A percentile compares a stretch with the other conserved stretches of the same genome.
Conservation (phyloP, 164 flowering plant genomes). For the Magnolia kwangsiensis region DNA sequence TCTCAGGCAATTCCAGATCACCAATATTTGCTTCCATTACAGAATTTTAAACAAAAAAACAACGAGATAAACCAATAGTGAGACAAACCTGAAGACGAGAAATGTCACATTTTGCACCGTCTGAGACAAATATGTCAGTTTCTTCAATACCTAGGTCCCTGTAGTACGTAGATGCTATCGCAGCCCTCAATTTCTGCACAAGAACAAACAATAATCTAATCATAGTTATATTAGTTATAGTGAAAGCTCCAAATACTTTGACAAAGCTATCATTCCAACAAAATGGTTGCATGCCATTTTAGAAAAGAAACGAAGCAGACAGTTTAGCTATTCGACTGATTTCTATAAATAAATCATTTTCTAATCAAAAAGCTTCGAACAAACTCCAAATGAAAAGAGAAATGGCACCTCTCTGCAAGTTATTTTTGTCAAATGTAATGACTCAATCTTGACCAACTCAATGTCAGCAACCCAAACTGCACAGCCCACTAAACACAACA, state of each 20-base stretch:
- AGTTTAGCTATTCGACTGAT: background rate
- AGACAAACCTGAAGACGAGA: constrained; percentile 86
- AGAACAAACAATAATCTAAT: constrained; percentile 4
- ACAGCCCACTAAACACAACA: too few species aligned
- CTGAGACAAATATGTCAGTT: constrained; percentile 88
- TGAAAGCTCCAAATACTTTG: background rate
- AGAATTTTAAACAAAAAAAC: background rate
- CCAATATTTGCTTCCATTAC: background rate
- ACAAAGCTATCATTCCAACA: background rate
- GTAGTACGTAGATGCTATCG: constrained; percentile 70
- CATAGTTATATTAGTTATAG: background rate
- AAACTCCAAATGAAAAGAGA: background rate
- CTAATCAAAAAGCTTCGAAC: background rate
- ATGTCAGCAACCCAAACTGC: too few species aligned
- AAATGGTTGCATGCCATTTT: too few species aligned
- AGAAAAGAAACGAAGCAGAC: background rate
- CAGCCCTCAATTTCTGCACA: constrained; percentile 71
- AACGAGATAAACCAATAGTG: background rate
- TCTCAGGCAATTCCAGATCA: background rate
- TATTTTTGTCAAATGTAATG: too few species aligned
- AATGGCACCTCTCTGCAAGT: too few species aligned
- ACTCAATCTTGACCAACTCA: too few species aligned
- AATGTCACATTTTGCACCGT: constrained; percentile 97
- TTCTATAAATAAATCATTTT: background rate
- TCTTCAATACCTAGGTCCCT: constrained; percentile 62